Evolutionary conservation across 768 basidiomycete genomes (phyloP).

Genomic region (button mushroom (Agaricus bisporus)): DNA sequence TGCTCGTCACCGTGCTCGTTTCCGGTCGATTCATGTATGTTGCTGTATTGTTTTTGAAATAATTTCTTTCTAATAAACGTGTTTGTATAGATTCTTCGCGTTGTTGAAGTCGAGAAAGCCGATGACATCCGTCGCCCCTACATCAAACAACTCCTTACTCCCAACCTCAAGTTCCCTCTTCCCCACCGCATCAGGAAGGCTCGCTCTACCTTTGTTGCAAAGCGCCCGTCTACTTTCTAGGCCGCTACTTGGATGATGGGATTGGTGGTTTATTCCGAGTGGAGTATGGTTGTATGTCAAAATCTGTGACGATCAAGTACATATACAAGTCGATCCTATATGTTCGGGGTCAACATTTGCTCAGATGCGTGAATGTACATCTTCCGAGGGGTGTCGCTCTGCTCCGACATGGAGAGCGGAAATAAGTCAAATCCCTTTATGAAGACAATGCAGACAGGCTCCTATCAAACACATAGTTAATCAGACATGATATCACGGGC

Average conservation of each 20-base stretch:
- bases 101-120: slow-evolving; percentile 90
- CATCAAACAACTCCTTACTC: slow-evolving; percentile 92
- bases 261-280: neutral
- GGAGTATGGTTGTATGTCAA: neutral
- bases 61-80: neutral
- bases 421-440: neutral
- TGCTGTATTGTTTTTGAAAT: neutral
- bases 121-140: slow-evolving; percentile 93
- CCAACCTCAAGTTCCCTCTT: slow-evolving; percentile 94
- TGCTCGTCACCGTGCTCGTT: slow-evolving; percentile 96
- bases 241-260: neutral
- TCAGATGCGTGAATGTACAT: neutral
- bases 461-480: neutral
- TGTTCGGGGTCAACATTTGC: neutral
- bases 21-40: slow-evolving; percentile 94
- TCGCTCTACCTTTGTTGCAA: slow-evolving; percentile 76
- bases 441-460: neutral
- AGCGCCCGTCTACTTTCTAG: slow-evolving; percentile 72
- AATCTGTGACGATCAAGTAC: slow-evolving; percentile 2
- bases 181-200: slow-evolving; percentile 82
- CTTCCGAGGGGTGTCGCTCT: no score
- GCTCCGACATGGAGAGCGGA: no score
- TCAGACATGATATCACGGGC: no score
- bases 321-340: slow-evolving; percentile 2
- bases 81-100: slow-evolving; percentile 78